Evolutionary conservation across 192 early-diverging fungal species (phyloP).

Genomic region (Coemansia sp.): DNA sequence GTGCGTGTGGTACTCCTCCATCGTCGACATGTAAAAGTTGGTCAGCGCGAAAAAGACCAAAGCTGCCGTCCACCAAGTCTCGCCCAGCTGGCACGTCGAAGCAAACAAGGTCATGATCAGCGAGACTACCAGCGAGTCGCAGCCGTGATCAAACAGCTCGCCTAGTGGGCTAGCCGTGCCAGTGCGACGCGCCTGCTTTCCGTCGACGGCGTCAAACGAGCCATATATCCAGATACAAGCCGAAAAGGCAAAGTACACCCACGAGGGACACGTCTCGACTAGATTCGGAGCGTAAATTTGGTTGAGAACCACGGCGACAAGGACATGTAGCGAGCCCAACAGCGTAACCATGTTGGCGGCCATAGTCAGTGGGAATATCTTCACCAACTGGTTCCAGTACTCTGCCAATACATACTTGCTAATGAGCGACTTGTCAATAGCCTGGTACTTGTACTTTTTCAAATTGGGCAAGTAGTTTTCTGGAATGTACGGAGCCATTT

Average conservation of each 20-base stretch:
- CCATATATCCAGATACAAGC: slow-evolving; percentile 86
- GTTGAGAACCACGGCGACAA: slow-evolving; percentile 70
- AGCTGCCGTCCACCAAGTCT: slow-evolving; percentile 69
- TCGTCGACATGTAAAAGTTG: slow-evolving; percentile 91
- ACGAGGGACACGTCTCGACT: slow-evolving; percentile 68
- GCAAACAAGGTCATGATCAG: slow-evolving; percentile 63
- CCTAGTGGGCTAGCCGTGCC: slow-evolving; percentile 86
- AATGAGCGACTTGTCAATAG: slow-evolving; percentile 78
- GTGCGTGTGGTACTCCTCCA: slow-evolving; percentile 95
- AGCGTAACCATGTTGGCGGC: slow-evolving; percentile 92
- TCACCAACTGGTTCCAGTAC: slow-evolving; percentile 86
- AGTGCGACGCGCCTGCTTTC: slow-evolving; percentile 92
- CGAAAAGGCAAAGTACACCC: slow-evolving; percentile 79
- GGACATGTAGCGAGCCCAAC: slow-evolving; percentile 76
- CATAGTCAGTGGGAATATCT: slow-evolving; percentile 83
- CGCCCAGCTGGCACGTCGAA: slow-evolving; percentile 68
- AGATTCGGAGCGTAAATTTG: slow-evolving; percentile 76
- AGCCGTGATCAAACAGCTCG: slow-evolving; percentile 96
- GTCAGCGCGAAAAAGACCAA: slow-evolving; percentile 63
- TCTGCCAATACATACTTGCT: slow-evolving; percentile 75
- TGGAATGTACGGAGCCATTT: slow-evolving; percentile 61
- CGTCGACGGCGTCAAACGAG: slow-evolving; percentile 92
- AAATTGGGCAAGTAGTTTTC: slow-evolving; percentile 68
- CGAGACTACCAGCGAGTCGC: slow-evolving; percentile 68
- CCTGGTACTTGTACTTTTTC: slow-evolving; percentile 83